Evolutionary conservation across 257 asterid species (phyloP).

Genomic region (Ajuga chamaepitys): DNA sequence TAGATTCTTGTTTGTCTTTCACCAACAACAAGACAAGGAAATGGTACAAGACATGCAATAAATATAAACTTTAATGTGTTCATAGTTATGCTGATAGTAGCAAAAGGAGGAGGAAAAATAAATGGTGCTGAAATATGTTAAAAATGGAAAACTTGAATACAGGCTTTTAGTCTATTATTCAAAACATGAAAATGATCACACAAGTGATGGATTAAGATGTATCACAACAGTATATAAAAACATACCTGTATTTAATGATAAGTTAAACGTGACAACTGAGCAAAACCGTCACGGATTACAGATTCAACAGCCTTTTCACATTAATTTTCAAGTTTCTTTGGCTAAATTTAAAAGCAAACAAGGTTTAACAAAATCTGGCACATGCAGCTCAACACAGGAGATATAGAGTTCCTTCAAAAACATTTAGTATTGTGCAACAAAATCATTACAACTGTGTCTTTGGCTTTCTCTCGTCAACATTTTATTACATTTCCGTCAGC

Average conservation of each 20-base stretch:
- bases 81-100: background rate
- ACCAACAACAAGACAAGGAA: background rate
- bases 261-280: background rate
- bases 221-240: too few species aligned
- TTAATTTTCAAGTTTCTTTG: background rate
- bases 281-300: background rate
- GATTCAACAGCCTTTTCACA: background rate
- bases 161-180: background rate
- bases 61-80: background rate
- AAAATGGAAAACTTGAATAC: background rate
- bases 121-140: background rate
- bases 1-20: background rate
- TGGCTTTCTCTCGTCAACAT: background rate
- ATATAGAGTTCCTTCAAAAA: background rate
- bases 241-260: too few species aligned
- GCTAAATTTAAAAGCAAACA: background rate
- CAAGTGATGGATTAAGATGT: too few species aligned
- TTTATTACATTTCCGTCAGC: background rate
- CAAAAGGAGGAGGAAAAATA: background rate
- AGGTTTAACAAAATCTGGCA: background rate
- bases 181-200: background rate
- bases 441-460: background rate
- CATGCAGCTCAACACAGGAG: background rate
- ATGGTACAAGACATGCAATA: background rate
- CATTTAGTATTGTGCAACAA: background rate